These are phyloP conservation scores for Agrocybe praecox DNA, from an alignment of 768 basidiomycete genomes.

Conservation along the genomic window DNA sequence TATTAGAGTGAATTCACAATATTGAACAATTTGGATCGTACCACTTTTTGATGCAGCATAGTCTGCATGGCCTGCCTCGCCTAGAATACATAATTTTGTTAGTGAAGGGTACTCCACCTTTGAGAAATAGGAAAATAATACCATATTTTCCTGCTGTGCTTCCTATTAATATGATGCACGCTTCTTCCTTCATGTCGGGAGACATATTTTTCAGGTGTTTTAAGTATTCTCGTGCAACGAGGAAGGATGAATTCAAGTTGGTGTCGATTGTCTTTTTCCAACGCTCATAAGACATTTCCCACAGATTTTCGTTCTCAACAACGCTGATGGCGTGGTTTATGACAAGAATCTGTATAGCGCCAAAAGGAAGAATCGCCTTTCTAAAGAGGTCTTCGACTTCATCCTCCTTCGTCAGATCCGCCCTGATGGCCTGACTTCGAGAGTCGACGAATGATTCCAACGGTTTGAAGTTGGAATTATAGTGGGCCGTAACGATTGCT, in stretches of 20 bases:
- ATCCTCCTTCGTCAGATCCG: slow-evolving; percentile 59
- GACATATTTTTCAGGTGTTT: slow-evolving; percentile 40
- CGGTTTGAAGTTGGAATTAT: slow-evolving; percentile 55
- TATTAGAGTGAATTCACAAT: background rate
- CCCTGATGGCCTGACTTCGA: slow-evolving; percentile 45
- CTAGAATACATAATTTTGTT: slow-evolving; percentile 14
- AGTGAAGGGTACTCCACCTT: background rate
- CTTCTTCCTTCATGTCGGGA: slow-evolving; percentile 50
- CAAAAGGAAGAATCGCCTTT: slow-evolving; percentile 38
- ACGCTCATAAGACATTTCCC: slow-evolving; percentile 59
- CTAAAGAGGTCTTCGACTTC: slow-evolving; percentile 56
- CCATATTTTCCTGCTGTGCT: slow-evolving; percentile 76
- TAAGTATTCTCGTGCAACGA: slow-evolving; percentile 67
- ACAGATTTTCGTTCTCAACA: slow-evolving; percentile 46
- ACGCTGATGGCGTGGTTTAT: slow-evolving; percentile 66
- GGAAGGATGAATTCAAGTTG: slow-evolving; percentile 70
- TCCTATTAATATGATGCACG: slow-evolving; percentile 66
- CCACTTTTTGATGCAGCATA: slow-evolving; percentile 73
- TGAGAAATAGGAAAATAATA: slow-evolving; percentile 3
- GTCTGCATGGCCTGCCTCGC: slow-evolving; percentile 66
- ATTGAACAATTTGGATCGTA: slow-evolving; percentile 24
- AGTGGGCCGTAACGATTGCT: slow-evolving; percentile 73
- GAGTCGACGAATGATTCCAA: slow-evolving; percentile 39
- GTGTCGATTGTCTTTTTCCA: slow-evolving; percentile 64
- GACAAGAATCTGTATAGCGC: slow-evolving; percentile 56